Evolutionary conservation across 495 filamentous ascomycete genomes (phyloP).

Genomic region (Aspergillus conjunctus): DNA sequence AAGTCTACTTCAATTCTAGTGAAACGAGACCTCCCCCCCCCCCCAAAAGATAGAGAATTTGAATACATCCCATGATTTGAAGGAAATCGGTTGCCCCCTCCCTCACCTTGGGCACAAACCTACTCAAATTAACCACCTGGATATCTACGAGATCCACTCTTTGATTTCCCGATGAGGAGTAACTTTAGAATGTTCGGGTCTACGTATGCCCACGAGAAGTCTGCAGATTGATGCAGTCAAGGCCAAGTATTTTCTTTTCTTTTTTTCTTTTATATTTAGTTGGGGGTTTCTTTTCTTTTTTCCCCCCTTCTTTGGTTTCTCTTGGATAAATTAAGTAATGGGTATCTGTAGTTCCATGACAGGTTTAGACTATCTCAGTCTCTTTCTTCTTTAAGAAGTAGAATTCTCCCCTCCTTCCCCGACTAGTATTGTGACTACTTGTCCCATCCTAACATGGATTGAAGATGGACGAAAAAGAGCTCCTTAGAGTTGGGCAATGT

Average conservation of each 20-base stretch:
- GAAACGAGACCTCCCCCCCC: no score
- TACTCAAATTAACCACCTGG: background rate
- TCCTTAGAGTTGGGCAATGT: background rate
- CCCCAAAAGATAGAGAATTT: background rate
- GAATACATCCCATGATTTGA: background rate
- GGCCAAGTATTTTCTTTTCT: background rate
- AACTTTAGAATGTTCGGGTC: background rate
- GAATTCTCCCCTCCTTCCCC: no score
- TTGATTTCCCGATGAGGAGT: background rate
- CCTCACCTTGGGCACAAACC: slow-evolving; percentile 21
- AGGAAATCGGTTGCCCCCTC: background rate
- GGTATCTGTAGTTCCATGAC: no score
- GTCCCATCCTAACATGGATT: background rate
- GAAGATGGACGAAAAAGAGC: background rate
- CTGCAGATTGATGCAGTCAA: background rate
- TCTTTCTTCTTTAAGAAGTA: no score
- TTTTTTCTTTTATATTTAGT: no score
- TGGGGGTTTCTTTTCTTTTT: no score
- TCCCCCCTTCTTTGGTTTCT: no score
- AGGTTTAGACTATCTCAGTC: no score
- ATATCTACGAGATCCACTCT: background rate
- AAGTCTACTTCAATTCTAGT: no score
- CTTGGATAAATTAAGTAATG: no score
- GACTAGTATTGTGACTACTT: no score
- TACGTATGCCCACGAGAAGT: background rate